Conservation (phyloP, 2,329 filamentous ascomycete genomes). For the Beauveria scarabaeidicola region DNA sequence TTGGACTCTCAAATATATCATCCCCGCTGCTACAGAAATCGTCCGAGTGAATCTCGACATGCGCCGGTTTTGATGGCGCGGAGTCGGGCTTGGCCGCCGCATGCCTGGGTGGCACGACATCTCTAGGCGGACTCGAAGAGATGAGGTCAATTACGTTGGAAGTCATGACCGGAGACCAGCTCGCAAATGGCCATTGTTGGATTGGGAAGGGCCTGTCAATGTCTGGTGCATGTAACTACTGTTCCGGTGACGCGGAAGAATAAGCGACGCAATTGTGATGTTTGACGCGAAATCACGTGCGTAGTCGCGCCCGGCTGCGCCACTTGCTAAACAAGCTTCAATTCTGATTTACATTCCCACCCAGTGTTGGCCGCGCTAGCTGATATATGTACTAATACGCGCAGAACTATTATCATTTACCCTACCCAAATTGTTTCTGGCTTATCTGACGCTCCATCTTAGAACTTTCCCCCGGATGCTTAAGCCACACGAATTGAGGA, state of each 20-base stretch:
- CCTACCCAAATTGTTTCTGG: neutral
- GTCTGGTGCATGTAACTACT: neutral
- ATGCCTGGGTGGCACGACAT: neutral
- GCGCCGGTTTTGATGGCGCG: neutral
- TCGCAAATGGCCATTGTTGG: slow-evolving; percentile 1
- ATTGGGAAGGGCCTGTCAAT: neutral
- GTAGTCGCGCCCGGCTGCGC: neutral
- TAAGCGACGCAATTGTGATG: neutral
- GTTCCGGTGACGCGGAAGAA: neutral
- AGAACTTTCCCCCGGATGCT: neutral
- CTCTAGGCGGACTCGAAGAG: slow-evolving; percentile 26
- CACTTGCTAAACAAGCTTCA: neutral
- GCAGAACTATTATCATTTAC: neutral
- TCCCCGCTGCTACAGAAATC: slow-evolving; percentile 8
- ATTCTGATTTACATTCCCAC: neutral
- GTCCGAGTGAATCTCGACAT: slow-evolving; percentile 5
- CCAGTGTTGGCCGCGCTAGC: too few species aligned
- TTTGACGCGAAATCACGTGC: slow-evolving; percentile 5
- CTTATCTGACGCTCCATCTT: neutral
- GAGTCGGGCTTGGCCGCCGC: neutral
- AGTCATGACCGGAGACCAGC: slow-evolving; percentile 19
- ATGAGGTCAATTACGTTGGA: slow-evolving; percentile 28
- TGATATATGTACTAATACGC: too few species aligned
- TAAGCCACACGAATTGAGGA: neutral
- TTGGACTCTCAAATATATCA: neutral